Percentiles rank a stretch among this genome's conserved stretches.
These are phyloP conservation scores for Populus ilicifolia DNA, from an alignment of 345 rosid species.

Conservation along the genomic window DNA sequence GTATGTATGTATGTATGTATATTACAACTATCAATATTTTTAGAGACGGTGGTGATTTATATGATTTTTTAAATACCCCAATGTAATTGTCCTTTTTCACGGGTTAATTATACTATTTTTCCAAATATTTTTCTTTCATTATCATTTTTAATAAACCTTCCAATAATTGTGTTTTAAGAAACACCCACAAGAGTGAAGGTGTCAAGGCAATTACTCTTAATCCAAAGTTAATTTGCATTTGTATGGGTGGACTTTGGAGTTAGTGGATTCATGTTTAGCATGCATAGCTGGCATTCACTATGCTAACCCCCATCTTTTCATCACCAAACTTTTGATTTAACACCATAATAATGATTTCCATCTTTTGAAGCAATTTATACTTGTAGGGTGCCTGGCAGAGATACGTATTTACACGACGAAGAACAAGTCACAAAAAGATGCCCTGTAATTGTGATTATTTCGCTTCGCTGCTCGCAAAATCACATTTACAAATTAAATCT, in stretches of 20 bases:
- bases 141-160: too few species aligned
- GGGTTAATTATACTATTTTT: too few species aligned
- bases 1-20: too few species aligned
- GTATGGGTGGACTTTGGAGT: background rate
- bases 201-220: background rate
- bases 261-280: constrained; percentile 9
- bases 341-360: background rate
- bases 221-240: background rate
- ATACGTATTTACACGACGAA: too few species aligned
- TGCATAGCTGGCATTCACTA: constrained; percentile 40
- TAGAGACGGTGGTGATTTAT: too few species aligned
- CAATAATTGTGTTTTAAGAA: too few species aligned
- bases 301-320: constrained; percentile 6
- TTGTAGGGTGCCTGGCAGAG: background rate
- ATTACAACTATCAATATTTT: too few species aligned
- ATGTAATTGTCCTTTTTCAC: too few species aligned
- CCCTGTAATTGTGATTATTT: background rate
- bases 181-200: background rate
- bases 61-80: too few species aligned
- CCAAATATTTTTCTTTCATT: too few species aligned
- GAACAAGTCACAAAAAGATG: background rate
- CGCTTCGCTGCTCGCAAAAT: background rate
- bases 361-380: background rate
- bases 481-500: background rate
- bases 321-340: constrained; percentile 12